Evolutionary conservation across 78 protist species (phyloP), one percentile per base, ranked within the genome.

Genomic region (Chrysochromulina parva): DNA sequence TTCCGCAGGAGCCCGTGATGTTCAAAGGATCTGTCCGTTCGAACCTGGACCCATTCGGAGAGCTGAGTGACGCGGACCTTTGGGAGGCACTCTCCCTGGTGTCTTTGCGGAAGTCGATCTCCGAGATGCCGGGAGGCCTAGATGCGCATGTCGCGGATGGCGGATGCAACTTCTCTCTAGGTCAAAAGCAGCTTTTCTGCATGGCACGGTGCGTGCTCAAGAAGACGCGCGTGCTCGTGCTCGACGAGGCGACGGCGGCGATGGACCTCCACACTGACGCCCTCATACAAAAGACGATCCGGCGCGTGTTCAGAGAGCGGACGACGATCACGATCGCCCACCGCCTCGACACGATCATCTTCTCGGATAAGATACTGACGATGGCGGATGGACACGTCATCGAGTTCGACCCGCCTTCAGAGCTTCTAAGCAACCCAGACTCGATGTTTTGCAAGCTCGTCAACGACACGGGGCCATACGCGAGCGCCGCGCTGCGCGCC

Each of bases 1-100:
- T 98, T 26, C 99, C 99, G 28, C 98, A 97, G 85, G 97, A 95
- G 28, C 98, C 98, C 54, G 90, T 91, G 19, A 48, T 97, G 50
- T 96, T 97, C 86, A 9, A 87, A 6, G 98, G 98, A 11, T 91
- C 98, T 2, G 71, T 98, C 19, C 82, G 98, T 7, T 66, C 69
- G 66, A 97, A 98, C 92, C 28, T 98, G 20, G 99, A 98, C 76
- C 98, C 98, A 20, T 96, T 95, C 59, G 20, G 53, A 20, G 85
- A 73, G 47, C n/a, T 85, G 87, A n/a, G 92, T 0, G 98, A 96
- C 82, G 86, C 22, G 3, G 94, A 48, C 65, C 19, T 84, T 0
- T 84, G 88, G 88, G 88, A 9, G 19, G 88, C 48, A 1, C 88
- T 84, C 65, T 57, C 22, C 66, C 47, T 20, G 53, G 48, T 84